phyloP scores from a whole-genome alignment of 305 asterid species.

The Solanum aculeatissimum region DNA sequence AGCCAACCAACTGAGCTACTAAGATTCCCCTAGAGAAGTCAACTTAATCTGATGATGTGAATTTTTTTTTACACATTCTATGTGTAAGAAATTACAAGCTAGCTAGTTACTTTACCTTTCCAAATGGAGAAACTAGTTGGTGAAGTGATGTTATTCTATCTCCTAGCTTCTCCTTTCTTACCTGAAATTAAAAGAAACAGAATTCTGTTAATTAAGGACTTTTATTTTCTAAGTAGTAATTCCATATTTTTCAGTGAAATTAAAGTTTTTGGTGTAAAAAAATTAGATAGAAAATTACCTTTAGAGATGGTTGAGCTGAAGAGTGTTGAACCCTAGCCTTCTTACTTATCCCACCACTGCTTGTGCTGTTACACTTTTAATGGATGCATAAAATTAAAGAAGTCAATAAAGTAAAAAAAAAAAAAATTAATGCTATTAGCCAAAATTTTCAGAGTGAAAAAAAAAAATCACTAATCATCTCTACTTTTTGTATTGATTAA shows the following conservation, averaged over 20 bases:
- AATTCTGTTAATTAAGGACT: background rate
- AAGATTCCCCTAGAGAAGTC: too few relatives aligned
- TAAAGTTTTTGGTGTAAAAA: background rate
- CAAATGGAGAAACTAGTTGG: conserved; percentile 48
- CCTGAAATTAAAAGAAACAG: conserved; percentile 9
- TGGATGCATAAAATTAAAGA: background rate
- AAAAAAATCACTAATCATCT: background rate
- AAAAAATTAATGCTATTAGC: background rate
- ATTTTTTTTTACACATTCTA: background rate
- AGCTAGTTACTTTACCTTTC: conserved; percentile 23
- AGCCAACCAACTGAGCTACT: too few relatives aligned
- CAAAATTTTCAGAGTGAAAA: background rate
- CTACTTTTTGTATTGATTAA: background rate
- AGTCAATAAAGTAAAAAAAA: background rate
- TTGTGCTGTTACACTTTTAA: conserved; percentile 29
- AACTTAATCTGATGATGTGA: background rate
- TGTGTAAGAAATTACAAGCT: background rate
- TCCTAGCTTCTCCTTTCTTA: conserved; percentile 45
- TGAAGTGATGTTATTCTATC: conserved; percentile 44
- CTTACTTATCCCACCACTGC: conserved; percentile 22
- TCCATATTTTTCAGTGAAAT: background rate
- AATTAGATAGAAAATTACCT: conserved; percentile 7
- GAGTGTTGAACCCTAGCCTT: conserved; percentile 39
- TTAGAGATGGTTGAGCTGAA: conserved; percentile 29
- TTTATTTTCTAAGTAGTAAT: background rate